Conservation (phyloP, 2,329 filamentous ascomycete genomes). For the Aciculosporium take region DNA sequence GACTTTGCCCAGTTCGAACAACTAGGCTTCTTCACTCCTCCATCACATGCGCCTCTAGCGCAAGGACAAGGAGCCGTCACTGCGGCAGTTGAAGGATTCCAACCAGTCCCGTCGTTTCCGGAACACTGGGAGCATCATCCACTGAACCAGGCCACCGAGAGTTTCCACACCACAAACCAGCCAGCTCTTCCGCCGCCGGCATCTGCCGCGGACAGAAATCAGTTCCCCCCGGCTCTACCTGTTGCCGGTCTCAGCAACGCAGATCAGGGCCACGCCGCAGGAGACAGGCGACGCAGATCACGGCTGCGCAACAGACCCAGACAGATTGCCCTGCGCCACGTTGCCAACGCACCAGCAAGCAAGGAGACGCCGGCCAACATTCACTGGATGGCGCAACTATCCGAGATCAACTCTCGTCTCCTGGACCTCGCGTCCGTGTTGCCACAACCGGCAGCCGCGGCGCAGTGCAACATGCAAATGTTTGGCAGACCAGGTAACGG, state of each 20-base stretch:
- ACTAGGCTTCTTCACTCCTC: constrained; percentile 15
- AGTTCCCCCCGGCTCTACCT: neutral
- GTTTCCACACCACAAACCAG: constrained; percentile 2
- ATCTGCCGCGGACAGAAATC: neutral
- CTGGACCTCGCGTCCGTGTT: constrained; percentile 23
- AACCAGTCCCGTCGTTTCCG: constrained; percentile 10
- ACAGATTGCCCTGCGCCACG: constrained; percentile 19
- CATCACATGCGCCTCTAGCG: constrained; percentile 16
- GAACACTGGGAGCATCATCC: constrained; percentile 13
- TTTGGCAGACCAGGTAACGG: constrained; percentile 6
- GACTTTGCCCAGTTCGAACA: constrained; percentile 21
- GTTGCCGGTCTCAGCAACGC: neutral
- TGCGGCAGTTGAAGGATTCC: constrained; percentile 7
- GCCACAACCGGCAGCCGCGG: constrained; percentile 15
- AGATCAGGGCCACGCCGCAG: neutral
- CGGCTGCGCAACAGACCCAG: constrained; percentile 15
- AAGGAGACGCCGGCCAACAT: constrained; percentile 11
- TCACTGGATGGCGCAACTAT: constrained; percentile 26
- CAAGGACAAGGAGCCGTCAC: constrained; percentile 14
- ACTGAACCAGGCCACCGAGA: constrained; percentile 5
- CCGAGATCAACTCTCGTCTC: constrained; percentile 23
- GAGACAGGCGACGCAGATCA: constrained; percentile 13
- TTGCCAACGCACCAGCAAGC: constrained; percentile 9
- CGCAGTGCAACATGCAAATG: constrained; percentile 9
- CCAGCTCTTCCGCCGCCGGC: neutral